Percentiles rank a stretch among this genome's conserved stretches.
These are phyloP conservation scores for Laguncularia racemosa DNA, from an alignment of 345 rosid species.

Conservation along the genomic window DNA sequence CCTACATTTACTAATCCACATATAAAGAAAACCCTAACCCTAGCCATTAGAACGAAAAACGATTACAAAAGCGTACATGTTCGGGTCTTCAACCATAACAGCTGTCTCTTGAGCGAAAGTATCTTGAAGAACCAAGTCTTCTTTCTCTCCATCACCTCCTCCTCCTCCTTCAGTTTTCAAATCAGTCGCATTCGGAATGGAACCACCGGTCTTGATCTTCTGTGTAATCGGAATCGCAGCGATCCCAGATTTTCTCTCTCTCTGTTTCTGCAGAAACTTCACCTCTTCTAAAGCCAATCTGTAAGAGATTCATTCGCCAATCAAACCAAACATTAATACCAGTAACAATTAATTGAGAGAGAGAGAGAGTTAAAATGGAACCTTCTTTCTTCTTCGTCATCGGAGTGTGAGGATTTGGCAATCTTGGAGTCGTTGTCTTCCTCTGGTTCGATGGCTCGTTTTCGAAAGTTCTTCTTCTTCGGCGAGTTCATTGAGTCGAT, in stretches of 20 bases:
- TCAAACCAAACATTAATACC: background rate
- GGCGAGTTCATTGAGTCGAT: constrained; percentile 11
- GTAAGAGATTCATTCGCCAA: background rate
- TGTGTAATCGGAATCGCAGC: constrained; percentile 48
- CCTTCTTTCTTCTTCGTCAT: constrained; percentile 81
- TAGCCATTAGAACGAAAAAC: background rate
- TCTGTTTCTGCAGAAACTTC: constrained; percentile 86
- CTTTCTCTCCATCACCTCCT: constrained; percentile 90
- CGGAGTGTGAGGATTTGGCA: constrained; percentile 16
- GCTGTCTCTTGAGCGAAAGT: constrained; percentile 99
- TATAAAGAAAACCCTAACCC: too few relatives aligned
- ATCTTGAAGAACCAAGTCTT: constrained; percentile 92
- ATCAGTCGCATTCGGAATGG: constrained; percentile 6
- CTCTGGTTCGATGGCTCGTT: constrained; percentile 49
- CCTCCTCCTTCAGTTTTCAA: constrained; percentile 30
- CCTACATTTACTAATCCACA: too few relatives aligned
- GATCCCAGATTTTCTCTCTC: constrained; percentile 79
- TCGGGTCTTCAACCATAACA: constrained; percentile 89
- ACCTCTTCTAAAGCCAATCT: constrained; percentile 88
- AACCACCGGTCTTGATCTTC: constrained; percentile 15
- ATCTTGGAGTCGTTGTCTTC: constrained; percentile 28
- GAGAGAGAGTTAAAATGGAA: constrained; percentile 5
- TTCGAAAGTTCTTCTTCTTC: constrained; percentile 61
- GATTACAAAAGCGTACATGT: constrained; percentile 37
- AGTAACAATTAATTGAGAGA: background rate